phyloP scores from a whole-genome alignment of 2,329 filamentous ascomycete genomes.

The Stemphylium beticola region DNA sequence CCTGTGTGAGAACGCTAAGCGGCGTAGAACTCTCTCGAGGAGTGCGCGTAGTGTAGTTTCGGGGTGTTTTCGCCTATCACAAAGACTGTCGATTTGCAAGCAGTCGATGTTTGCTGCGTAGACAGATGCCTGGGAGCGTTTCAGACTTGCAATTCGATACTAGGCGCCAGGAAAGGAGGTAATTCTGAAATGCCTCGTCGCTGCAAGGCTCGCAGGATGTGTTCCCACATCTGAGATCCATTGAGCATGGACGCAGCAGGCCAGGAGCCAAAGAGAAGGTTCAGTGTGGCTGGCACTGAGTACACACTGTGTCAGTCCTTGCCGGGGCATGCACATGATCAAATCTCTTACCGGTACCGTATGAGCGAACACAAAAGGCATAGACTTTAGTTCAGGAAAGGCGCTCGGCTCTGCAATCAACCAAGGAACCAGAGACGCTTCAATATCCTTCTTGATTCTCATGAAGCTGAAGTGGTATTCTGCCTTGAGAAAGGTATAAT shows the following conservation, averaged over 20 bases:
- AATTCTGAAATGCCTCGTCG: background rate
- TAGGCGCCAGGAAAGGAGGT: background rate
- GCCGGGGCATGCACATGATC: background rate
- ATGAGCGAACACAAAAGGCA: conserved; percentile 19
- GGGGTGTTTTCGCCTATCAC: background rate
- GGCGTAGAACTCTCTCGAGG: conserved; percentile 20
- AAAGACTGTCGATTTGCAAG: background rate
- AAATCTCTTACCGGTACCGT: conserved; percentile 16
- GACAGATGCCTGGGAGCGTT: background rate
- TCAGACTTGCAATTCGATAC: background rate
- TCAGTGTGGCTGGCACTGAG: background rate
- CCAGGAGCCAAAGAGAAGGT: conserved; percentile 4
- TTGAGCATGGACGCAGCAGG: background rate
- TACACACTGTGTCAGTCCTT: background rate
- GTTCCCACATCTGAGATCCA: background rate
- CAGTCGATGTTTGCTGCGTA: background rate
- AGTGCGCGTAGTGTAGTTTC: conserved; percentile 2
- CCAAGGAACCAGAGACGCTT: conserved; percentile 17
- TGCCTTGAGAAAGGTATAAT: background rate
- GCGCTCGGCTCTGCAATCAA: conserved; percentile 9
- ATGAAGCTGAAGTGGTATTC: background rate
- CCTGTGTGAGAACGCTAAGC: conserved; percentile 16
- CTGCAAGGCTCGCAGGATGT: background rate
- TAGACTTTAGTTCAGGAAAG: conserved; percentile 6
- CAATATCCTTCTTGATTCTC: conserved; percentile 4